A percentile compares a stretch with the other conserved stretches of the same genome.
Conservation (phyloP, 2,329 filamentous ascomycete species). For the Dactylellina cionopaga region DNA sequence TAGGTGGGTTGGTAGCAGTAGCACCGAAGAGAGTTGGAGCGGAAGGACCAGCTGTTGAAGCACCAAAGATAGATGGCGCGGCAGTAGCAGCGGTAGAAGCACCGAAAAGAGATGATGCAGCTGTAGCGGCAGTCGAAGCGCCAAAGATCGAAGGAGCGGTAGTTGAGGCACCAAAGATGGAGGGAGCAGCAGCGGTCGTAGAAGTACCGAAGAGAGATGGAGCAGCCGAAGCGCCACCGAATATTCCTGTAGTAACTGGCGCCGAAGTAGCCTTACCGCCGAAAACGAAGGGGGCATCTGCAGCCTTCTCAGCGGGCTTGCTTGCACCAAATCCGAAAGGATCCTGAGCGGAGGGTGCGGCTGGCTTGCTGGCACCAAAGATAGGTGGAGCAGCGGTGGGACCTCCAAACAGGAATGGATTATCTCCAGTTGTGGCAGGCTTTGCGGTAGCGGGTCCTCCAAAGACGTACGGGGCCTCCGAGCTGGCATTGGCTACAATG, state of each 20-base stretch:
- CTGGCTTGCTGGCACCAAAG: slow-evolving; percentile 25
- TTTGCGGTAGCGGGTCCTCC: slow-evolving; percentile 7
- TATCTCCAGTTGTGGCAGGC: slow-evolving; percentile 1
- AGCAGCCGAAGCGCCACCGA: slow-evolving; percentile 7
- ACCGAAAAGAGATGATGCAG: slow-evolving; percentile 19
- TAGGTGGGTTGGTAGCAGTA: slow-evolving; percentile 22
- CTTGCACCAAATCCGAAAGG: slow-evolving; percentile 6
- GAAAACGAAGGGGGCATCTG: slow-evolving; percentile 25
- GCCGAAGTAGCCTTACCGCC: slow-evolving; percentile 27
- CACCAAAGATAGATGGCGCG: slow-evolving; percentile 6
- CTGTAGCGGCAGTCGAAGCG: slow-evolving; percentile 15
- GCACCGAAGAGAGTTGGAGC: slow-evolving; percentile 21
- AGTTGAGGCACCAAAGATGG: slow-evolving; percentile 19
- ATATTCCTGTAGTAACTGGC: slow-evolving; percentile 8
- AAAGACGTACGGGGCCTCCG: slow-evolving; percentile 20
- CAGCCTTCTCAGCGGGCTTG: slow-evolving; percentile 14
- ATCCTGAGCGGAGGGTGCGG: no score
- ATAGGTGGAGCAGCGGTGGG: slow-evolving; percentile 13
- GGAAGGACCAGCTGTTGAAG: slow-evolving; percentile 14
- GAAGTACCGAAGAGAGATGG: slow-evolving; percentile 25
- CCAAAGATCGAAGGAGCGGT: slow-evolving; percentile 31
- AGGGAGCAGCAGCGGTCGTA: slow-evolving; percentile 11
- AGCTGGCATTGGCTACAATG: slow-evolving; percentile 17
- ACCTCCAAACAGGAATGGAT: slow-evolving; percentile 33
- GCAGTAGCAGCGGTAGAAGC: slow-evolving; percentile 10